A percentile compares a stretch with the other conserved stretches of the same genome.
phyloP scores from a whole-genome alignment of 371 early-diverging fungal species.

The Basidiobolus meristosporus region DNA sequence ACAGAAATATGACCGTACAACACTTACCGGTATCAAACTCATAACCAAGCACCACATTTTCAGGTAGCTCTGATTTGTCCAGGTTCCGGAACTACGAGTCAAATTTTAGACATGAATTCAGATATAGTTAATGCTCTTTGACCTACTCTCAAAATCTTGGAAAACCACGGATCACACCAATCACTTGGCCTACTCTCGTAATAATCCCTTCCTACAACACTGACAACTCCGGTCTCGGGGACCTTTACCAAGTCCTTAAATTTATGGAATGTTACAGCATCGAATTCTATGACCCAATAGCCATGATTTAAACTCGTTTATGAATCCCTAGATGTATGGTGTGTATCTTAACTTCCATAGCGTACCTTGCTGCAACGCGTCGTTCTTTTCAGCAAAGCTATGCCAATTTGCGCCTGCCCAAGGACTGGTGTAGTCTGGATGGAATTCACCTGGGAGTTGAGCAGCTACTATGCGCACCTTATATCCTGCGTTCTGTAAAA shows the following conservation, averaged over 20 bases:
- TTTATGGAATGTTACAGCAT: conserved; percentile 16
- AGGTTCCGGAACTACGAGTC: conserved; percentile 1
- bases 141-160: not conserved
- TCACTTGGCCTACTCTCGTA: not conserved
- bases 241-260: conserved; percentile 15
- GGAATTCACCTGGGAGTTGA: conserved; percentile 24
- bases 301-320: not conserved
- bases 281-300: conserved; percentile 14
- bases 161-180: not conserved
- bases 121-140: not conserved
- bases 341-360: not conserved
- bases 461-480: conserved; percentile 31
- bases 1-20: not conserved
- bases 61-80: conserved; percentile 1
- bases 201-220: conserved; percentile 1
- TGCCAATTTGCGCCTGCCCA: conserved; percentile 63
- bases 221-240: conserved; percentile 2
- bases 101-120: not conserved
- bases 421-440: conserved; percentile 44
- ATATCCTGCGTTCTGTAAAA: conserved; percentile 24
- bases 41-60: not conserved
- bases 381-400: conserved; percentile 24
- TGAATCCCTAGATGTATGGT: not conserved
- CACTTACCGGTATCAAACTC: conserved; percentile 2
- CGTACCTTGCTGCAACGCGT: conserved; percentile 13